Percentiles rank a stretch among this genome's conserved stretches.
phyloP scores from a whole-genome alignment of 2,329 filamentous ascomycete species.

The Fusarium sp. region DNA sequence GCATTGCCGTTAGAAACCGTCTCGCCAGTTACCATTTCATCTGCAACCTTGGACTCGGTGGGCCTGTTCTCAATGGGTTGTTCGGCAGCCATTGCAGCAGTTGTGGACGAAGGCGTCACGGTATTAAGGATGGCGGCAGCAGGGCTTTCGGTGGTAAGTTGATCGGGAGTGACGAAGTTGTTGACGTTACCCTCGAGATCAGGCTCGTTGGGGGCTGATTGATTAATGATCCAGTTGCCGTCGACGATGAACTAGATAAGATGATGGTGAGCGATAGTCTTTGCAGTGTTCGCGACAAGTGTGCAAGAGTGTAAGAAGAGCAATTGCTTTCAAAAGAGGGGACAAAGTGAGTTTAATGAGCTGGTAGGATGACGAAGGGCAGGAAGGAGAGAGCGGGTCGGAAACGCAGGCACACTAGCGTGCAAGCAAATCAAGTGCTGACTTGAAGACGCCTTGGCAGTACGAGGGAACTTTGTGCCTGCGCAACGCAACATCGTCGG shows the following conservation, averaged over 20 bases:
- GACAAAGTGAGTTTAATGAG: conserved; percentile 36
- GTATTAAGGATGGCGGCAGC: conserved; percentile 72
- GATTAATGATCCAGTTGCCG: conserved; percentile 88
- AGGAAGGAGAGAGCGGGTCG: conserved; percentile 38
- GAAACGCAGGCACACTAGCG: conserved; percentile 48
- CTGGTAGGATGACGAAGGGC: conserved; percentile 42
- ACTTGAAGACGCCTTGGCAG: conserved; percentile 35
- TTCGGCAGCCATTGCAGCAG: conserved; percentile 72
- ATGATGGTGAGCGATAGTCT: conserved; percentile 44
- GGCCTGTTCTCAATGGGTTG: conserved; percentile 66
- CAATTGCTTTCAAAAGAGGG: conserved; percentile 43
- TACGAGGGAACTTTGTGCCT: conserved; percentile 25
- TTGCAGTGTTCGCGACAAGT: conserved; percentile 17
- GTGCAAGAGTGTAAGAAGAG: conserved; percentile 24
- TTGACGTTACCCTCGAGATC: conserved; percentile 89
- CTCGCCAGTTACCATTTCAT: conserved; percentile 41
- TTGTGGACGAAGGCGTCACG: conserved; percentile 77
- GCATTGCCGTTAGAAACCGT: conserved; percentile 27
- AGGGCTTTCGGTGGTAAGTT: conserved; percentile 68
- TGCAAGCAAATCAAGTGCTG: conserved; percentile 42
- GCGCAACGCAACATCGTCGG: conserved; percentile 21
- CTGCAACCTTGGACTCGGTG: conserved; percentile 35
- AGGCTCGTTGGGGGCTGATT: conserved; percentile 82
- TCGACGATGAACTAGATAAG: conserved; percentile 88
- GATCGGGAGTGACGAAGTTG: conserved; percentile 86